These are phyloP conservation scores for Chytriomyces sp. DNA, from an alignment of 192 early-diverging fungal genomes.

Conservation along the genomic window DNA sequence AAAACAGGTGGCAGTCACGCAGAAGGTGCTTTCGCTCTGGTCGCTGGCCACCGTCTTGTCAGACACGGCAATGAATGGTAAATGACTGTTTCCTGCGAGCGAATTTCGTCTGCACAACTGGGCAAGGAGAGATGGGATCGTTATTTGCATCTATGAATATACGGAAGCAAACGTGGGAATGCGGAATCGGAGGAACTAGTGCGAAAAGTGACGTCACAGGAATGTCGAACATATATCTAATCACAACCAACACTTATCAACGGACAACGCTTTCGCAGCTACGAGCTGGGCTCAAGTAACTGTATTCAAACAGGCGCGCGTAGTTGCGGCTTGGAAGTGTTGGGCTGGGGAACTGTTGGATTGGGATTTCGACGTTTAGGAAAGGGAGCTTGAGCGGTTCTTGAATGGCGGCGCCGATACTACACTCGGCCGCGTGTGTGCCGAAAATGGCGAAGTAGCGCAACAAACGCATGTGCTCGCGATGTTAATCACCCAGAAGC, in stretches of 20 bases:
- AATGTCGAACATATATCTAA: no score
- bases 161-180: no score
- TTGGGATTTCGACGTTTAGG: slow-evolving; percentile 25
- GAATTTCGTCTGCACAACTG: no score
- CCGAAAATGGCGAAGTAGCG: slow-evolving; percentile 1
- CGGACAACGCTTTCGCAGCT: slow-evolving; percentile 34
- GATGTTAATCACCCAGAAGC: background rate
- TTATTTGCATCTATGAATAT: no score
- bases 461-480: background rate
- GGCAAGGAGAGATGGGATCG: no score
- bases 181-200: no score
- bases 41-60: background rate
- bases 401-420: background rate
- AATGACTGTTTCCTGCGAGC: no score
- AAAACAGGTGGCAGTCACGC: background rate
- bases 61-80: background rate
- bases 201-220: no score
- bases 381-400: background rate
- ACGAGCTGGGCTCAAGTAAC: slow-evolving; percentile 36
- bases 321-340: slow-evolving; percentile 24
- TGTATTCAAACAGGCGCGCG: slow-evolving; percentile 14
- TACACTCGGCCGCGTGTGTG: background rate
- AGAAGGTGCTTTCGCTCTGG: background rate
- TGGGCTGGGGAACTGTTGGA: slow-evolving; percentile 22
- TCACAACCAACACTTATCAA: no score